Conservation (phyloP, 176 grass and related monocot species). For the Pharus latifolius region DNA sequence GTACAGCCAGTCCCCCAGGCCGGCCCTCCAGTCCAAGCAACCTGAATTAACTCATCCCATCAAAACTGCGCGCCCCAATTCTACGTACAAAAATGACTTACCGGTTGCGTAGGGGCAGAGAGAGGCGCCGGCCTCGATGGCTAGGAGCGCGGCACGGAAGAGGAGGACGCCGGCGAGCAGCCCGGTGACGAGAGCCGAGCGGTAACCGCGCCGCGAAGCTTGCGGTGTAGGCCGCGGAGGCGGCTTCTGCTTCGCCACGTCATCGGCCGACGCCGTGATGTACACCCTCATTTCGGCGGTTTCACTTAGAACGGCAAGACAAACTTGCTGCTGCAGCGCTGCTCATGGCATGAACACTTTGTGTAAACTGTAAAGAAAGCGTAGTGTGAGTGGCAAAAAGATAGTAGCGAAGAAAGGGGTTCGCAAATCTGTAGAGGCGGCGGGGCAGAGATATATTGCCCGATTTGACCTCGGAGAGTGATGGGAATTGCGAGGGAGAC, state of each 20-base stretch:
- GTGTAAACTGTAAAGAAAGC: too few relatives aligned
- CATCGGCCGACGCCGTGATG: slow-evolving; percentile 28
- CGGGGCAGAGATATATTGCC: neutral
- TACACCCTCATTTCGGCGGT: slow-evolving; percentile 55
- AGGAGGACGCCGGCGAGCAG: slow-evolving; percentile 70
- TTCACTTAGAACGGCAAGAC: too few relatives aligned
- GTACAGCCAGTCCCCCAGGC: slow-evolving; percentile 41
- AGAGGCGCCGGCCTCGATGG: slow-evolving; percentile 63
- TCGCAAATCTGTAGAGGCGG: neutral
- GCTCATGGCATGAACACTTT: slow-evolving; percentile 2
- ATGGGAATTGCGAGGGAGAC: neutral
- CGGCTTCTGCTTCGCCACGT: slow-evolving; percentile 19
- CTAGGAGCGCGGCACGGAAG: slow-evolving; percentile 66
- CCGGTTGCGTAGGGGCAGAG: slow-evolving; percentile 53
- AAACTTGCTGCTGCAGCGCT: neutral
- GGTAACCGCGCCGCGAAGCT: slow-evolving; percentile 27
- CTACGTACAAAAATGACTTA: neutral
- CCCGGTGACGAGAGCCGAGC: slow-evolving; percentile 38
- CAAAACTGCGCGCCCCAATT: too few relatives aligned
- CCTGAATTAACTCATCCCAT: slow-evolving; percentile 20
- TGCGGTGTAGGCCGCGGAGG: neutral
- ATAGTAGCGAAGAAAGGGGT: neutral
- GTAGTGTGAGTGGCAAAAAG: neutral
- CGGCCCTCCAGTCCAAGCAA: slow-evolving; percentile 62
- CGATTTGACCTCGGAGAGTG: slow-evolving; percentile 19